phyloP scores from a whole-genome alignment of 805 yeast genomes.

The Starmerella apicola region DNA sequence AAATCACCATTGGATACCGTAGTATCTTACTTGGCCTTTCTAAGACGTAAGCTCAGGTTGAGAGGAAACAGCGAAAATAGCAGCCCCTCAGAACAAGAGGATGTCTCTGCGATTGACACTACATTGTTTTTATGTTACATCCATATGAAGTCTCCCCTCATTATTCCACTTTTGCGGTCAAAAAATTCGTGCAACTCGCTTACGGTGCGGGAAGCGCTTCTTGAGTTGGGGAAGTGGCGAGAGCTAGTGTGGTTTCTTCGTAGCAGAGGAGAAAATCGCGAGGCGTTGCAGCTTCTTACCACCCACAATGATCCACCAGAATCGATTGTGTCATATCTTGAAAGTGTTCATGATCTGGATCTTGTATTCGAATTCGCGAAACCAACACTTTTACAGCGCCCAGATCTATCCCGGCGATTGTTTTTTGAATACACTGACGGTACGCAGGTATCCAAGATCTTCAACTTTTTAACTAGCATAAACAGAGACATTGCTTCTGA shows the following conservation, averaged over 20 bases:
- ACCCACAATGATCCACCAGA: constrained; percentile 24
- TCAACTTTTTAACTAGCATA: constrained; percentile 6
- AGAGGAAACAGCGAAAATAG: background rate
- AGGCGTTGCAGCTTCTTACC: constrained; percentile 54
- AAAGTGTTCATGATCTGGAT: constrained; percentile 30
- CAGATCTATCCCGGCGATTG: constrained; percentile 34
- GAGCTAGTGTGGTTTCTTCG: constrained; percentile 71
- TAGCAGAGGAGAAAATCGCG: constrained; percentile 44
- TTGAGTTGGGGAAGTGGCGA: constrained; percentile 36
- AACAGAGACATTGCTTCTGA: constrained; percentile 3
- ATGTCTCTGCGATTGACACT: constrained; percentile 52
- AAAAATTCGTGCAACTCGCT: constrained; percentile 60
- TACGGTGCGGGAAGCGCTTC: constrained; percentile 45
- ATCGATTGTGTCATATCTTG: constrained; percentile 12
- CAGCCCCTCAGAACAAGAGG: constrained; percentile 14
- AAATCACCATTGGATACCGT: constrained; percentile 11
- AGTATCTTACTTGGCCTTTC: constrained; percentile 11
- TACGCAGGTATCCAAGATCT: constrained; percentile 13
- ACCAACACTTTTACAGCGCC: constrained; percentile 36
- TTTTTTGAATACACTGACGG: constrained; percentile 42
- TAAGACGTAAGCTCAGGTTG: constrained; percentile 16
- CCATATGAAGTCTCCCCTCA: constrained; percentile 52
- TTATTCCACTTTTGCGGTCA: constrained; percentile 72
- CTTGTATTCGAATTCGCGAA: constrained; percentile 45
- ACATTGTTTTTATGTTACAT: constrained; percentile 64